Base-by-base conservation (phyloP, 1,284 basidiomycete genomes). In the Sanghuangporus sanghuang region DNA sequence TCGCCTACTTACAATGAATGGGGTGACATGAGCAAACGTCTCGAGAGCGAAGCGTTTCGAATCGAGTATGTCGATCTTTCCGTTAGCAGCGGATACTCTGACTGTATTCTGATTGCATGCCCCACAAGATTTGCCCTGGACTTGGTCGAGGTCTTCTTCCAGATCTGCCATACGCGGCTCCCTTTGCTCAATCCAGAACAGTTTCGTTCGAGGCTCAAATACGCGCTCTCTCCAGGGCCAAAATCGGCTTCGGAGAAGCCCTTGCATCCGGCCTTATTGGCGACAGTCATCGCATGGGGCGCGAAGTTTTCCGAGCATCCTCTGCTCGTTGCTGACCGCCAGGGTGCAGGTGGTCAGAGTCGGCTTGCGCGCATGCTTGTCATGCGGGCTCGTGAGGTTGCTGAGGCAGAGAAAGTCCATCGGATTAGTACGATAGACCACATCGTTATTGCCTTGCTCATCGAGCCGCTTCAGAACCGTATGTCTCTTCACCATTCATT, bases 301-400 rank as follows among this genome's bases (percentile, higher is more conserved):
- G 88, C 92, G 49, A 93, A 95, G 70, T 96, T 96, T 73, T 92
- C 91, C 9, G 93, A 96, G 69, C 90, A 95, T 72, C 86, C 89
- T 0, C 76, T 94, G 66, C 83, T 96, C 54, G 79, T 87, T 6
- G 83, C 86, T 35, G 95, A 96, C 76, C 82, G 93, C 52, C 79
- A 82, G 57, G 85, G 86, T 67, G 87, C 86, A 62, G 77, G 78
- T 48, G 85, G 87, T 9, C 87, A 93, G 69, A 93, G 92, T 71
- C 75, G 86, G 32, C 78, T 97, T 8, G 89, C 90, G 5, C 90
- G 89, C 74, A 79, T 89, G 2, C 78, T 96, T 42, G 85, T 93
- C 56, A 83, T 90, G 71, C 84, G 92, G 49, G 87, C 92, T 49
- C 83, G 92, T 64, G 90, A 94, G 72, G 82, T 95, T 46, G 87